phyloP scores from a whole-genome alignment of 768 basidiomycete genomes.

The Tulasnella sp. region DNA sequence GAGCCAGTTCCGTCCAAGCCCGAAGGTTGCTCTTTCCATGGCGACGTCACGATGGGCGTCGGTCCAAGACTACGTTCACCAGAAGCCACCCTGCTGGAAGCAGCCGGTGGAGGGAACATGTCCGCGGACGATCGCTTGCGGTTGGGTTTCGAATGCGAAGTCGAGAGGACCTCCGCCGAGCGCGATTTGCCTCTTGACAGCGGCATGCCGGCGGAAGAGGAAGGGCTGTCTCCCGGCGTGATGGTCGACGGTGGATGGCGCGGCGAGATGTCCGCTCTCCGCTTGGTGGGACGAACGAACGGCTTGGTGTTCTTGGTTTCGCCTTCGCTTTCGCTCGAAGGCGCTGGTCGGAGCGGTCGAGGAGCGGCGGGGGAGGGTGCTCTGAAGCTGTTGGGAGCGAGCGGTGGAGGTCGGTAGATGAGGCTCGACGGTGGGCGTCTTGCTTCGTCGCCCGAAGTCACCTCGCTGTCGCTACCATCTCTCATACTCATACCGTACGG shows the following conservation, averaged over 20 bases:
- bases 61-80: not conserved
- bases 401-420: not conserved
- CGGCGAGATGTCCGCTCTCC: not conserved
- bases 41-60: not conserved
- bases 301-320: not conserved
- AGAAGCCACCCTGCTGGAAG: not conserved
- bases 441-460: not conserved
- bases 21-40: not conserved
- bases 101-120: not conserved
- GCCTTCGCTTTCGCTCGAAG: not conserved
- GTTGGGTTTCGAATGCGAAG: not conserved
- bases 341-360: not conserved
- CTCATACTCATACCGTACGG: not conserved
- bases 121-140: constrained; percentile 1
- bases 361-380: not conserved
- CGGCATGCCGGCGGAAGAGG: not conserved
- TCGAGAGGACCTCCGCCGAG: not conserved
- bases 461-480: not conserved
- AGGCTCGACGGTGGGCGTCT: not conserved
- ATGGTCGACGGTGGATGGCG: not conserved
- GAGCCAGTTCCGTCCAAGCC: not conserved
- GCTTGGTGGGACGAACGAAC: not conserved
- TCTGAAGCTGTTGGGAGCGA: not conserved
- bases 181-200: not conserved
- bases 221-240: not conserved